Conservation (phyloP, 768 basidiomycete species). For the Lentinula sp. region DNA sequence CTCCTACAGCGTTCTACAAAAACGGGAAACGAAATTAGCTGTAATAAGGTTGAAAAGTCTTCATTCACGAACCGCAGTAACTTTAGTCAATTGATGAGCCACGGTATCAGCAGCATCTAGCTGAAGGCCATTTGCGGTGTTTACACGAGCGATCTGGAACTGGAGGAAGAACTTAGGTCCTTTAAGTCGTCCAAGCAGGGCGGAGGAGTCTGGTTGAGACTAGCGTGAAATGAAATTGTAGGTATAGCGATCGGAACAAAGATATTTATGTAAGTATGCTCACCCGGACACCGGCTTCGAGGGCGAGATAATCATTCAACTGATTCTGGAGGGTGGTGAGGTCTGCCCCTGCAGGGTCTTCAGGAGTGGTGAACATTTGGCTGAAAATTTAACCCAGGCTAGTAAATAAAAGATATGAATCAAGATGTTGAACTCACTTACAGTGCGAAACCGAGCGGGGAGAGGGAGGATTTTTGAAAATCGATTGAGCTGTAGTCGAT, state of each 20-base stretch:
- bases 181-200: slow-evolving; percentile 18
- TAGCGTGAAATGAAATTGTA: background rate
- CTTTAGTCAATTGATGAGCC: slow-evolving; percentile 21
- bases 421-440: background rate
- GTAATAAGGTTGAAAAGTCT: background rate
- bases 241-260: too few species aligned
- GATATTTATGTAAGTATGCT: background rate
- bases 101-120: slow-evolving; percentile 20
- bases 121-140: slow-evolving; percentile 16
- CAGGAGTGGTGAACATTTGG: slow-evolving; percentile 17
- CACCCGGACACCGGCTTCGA: slow-evolving; percentile 22
- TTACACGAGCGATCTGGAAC: slow-evolving; percentile 23
- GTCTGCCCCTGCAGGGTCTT: slow-evolving; percentile 18
- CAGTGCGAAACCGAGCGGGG: slow-evolving; percentile 22
- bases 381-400: background rate
- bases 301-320: slow-evolving; percentile 20
- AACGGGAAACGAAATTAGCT: background rate
- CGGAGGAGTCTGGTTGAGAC: slow-evolving; percentile 18
- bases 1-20: slow-evolving; percentile 20
- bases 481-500: slow-evolving; percentile 19
- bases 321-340: slow-evolving; percentile 19
- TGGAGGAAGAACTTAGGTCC: slow-evolving; percentile 25
- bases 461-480: slow-evolving; percentile 20
- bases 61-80: slow-evolving; percentile 8
- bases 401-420: too few species aligned